A percentile compares a stretch with the other conserved stretches of the same genome.
phyloP scores from a whole-genome alignment of 805 yeast genomes.

The Saccharomycopsis sp. region DNA sequence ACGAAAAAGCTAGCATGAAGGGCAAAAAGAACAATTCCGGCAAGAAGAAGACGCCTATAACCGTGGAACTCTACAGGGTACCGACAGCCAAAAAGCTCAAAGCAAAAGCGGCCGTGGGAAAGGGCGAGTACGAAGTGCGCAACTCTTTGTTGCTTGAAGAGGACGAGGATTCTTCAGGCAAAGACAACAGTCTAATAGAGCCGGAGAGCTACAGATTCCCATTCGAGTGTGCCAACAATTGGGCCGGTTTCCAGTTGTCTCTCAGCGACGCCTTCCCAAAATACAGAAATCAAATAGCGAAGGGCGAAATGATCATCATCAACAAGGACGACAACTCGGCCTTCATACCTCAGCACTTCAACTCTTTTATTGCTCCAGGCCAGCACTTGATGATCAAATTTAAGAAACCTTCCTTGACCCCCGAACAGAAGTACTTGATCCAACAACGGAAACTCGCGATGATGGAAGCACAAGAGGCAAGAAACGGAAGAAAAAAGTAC shows the following conservation, averaged over 20 bases:
- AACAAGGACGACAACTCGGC: slow-evolving; percentile 12
- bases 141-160: not conserved
- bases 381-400: slow-evolving; percentile 11
- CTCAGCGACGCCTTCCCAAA: slow-evolving; percentile 18
- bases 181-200: not conserved
- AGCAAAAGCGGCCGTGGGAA: not conserved
- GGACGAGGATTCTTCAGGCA: not conserved
- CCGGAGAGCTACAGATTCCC: slow-evolving; percentile 15
- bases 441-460: not conserved
- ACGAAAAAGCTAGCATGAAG: not conserved
- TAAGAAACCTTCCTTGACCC: not conserved
- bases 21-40: not conserved
- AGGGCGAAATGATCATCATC: slow-evolving; percentile 9
- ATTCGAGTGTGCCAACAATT: slow-evolving; percentile 13
- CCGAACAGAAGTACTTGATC: not conserved
- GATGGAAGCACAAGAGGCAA: not conserved
- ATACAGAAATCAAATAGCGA: slow-evolving; percentile 6
- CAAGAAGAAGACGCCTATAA: slow-evolving; percentile 12
- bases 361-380: slow-evolving; percentile 16
- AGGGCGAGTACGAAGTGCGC: not conserved
- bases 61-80: slow-evolving; percentile 8
- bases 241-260: slow-evolving; percentile 15
- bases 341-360: slow-evolving; percentile 18
- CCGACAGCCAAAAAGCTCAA: not conserved
- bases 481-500: not conserved